phyloP scores from a whole-genome alignment of 148 eudicot species.

The Hydrangea macrophylla region DNA sequence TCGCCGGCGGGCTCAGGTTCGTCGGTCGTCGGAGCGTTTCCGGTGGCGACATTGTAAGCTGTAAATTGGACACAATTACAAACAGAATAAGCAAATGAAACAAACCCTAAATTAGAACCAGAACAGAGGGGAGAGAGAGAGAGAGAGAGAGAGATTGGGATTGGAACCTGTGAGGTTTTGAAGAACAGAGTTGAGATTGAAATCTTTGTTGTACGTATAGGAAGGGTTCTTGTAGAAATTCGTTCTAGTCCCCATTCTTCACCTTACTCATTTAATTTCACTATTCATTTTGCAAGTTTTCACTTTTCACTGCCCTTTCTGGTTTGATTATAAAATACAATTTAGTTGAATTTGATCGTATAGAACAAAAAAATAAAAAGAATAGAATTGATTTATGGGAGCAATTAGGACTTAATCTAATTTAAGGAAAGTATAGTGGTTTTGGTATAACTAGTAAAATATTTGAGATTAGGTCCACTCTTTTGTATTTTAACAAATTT shows the following conservation, averaged over 20 bases:
- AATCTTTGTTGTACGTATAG: conserved; percentile 48
- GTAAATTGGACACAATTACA: neutral
- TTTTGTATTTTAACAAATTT: too few species aligned
- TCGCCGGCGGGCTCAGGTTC: conserved; percentile 17
- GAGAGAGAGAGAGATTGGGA: neutral
- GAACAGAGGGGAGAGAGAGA: neutral
- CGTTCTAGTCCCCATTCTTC: conserved; percentile 48
- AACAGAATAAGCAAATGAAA: conserved; percentile 4
- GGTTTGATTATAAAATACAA: too few species aligned
- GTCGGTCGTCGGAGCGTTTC: conserved; percentile 38
- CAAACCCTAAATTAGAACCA: neutral
- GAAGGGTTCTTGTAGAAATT: conserved; percentile 85
- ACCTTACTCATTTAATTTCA: too few species aligned
- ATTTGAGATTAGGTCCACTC: too few species aligned
- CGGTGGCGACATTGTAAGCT: conserved; percentile 67
- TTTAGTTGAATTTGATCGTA: too few species aligned
- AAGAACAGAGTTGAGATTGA: conserved; percentile 57
- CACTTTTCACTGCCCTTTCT: too few species aligned
- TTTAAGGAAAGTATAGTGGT: too few species aligned
- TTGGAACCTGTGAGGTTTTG: conserved; percentile 55
- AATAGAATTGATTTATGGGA: too few species aligned
- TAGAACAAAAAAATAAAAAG: too few species aligned
- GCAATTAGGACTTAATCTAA: too few species aligned
- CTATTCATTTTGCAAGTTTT: too few species aligned
- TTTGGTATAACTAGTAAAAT: too few species aligned